A percentile compares a stretch with the other conserved stretches of the same genome.
phyloP scores from a whole-genome alignment of 768 basidiomycete genomes.

The Pseudohyphozyma bogoriensis region DNA sequence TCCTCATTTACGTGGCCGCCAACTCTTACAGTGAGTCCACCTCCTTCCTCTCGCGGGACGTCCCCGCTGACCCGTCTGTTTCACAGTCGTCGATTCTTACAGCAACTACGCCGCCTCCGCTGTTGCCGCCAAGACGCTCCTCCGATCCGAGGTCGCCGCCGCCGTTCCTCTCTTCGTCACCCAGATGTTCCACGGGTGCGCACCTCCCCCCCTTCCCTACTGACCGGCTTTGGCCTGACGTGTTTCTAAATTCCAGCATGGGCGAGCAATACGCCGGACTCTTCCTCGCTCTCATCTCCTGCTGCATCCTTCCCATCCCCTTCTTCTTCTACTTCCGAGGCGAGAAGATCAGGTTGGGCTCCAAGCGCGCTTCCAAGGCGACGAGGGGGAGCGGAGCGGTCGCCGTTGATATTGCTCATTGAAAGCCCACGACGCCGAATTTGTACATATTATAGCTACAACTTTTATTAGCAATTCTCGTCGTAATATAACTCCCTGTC shows the following conservation, averaged over 20 bases:
- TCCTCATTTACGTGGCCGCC: constrained; percentile 33
- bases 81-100: constrained; percentile 19
- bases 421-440: no score
- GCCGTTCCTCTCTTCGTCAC: constrained; percentile 33
- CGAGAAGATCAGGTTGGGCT: neutral
- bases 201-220: no score
- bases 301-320: neutral
- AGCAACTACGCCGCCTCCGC: constrained; percentile 22
- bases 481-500: no score
- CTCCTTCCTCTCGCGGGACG: neutral
- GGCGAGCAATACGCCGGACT: neutral
- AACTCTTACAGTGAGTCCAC: constrained; percentile 22
- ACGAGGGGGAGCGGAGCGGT: neutral
- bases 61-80: neutral
- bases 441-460: no score
- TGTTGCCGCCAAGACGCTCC: constrained; percentile 34
- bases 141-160: constrained; percentile 30
- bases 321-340: neutral
- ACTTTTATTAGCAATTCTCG: no score
- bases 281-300: neutral
- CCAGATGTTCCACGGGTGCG: constrained; percentile 9
- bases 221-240: no score
- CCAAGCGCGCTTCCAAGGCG: neutral
- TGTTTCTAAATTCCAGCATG: neutral
- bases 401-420: neutral